phyloP scores from a whole-genome alignment of 2,329 filamentous ascomycete genomes.

The Penicillium sp. region DNA sequence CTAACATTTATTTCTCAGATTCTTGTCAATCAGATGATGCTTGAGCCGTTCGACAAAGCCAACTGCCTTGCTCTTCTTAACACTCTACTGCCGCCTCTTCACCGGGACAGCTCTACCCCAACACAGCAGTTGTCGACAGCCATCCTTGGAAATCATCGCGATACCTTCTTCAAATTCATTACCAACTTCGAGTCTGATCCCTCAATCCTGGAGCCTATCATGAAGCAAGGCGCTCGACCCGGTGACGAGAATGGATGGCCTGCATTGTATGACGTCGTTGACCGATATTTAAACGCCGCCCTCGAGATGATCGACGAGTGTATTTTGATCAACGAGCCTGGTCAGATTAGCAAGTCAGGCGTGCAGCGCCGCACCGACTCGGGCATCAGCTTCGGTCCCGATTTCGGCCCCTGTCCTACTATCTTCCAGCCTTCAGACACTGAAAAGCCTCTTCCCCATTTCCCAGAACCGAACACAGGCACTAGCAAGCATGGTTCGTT shows the following conservation, averaged over 20 bases:
- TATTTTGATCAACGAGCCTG: slow-evolving; percentile 48
- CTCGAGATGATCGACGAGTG: slow-evolving; percentile 64
- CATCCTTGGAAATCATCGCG: slow-evolving; percentile 58
- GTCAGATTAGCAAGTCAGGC: slow-evolving; percentile 34
- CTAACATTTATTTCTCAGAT: slow-evolving; percentile 43
- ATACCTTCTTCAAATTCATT: slow-evolving; percentile 64
- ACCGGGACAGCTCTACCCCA: slow-evolving; percentile 45
- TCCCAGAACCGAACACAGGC: slow-evolving; percentile 28
- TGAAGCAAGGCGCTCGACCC: slow-evolving; percentile 52
- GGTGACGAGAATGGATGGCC: slow-evolving; percentile 60
- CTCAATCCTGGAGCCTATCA: slow-evolving; percentile 53
- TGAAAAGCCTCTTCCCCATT: slow-evolving; percentile 46
- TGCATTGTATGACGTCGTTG: slow-evolving; percentile 48
- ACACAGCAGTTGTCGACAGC: slow-evolving; percentile 54
- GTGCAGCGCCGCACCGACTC: slow-evolving; percentile 52
- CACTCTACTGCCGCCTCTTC: slow-evolving; percentile 62
- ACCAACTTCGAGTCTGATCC: slow-evolving; percentile 56
- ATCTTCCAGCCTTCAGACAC: slow-evolving; percentile 17
- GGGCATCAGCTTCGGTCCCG: slow-evolving; percentile 58
- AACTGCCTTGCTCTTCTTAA: slow-evolving; percentile 69
- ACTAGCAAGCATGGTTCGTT: slow-evolving; percentile 45
- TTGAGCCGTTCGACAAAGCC: slow-evolving; percentile 62
- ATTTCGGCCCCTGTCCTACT: slow-evolving; percentile 47
- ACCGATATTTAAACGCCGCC: slow-evolving; percentile 59
- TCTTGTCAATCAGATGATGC: slow-evolving; percentile 64